phyloP scores from a whole-genome alignment of 345 rosid species.

The Crucihimalaya himalaica region DNA sequence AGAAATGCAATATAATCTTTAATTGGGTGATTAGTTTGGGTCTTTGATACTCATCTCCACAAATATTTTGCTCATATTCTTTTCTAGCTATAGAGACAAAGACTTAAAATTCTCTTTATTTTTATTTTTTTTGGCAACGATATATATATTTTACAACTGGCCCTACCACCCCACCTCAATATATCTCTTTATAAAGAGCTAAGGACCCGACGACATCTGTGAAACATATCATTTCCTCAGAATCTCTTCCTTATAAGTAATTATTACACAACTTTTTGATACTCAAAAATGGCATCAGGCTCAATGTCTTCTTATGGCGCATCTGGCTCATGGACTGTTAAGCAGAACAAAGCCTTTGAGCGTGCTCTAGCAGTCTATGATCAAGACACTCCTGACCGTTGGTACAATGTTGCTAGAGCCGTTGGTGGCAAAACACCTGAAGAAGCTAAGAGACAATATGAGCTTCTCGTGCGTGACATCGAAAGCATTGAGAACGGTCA shows the following conservation, averaged over 20 bases:
- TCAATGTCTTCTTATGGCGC: conserved; percentile 79
- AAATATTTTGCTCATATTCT: conserved; percentile 23
- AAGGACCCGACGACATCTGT: not conserved
- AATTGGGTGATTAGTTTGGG: conserved; percentile 36
- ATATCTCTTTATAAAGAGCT: not conserved
- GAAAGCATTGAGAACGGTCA: conserved; percentile 76
- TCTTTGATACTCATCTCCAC: conserved; percentile 51
- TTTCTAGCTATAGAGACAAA: conserved; percentile 50
- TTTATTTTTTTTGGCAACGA: conserved; percentile 45
- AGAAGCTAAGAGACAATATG: conserved; percentile 84
- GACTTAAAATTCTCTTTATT: conserved; percentile 51
- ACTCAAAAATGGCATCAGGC: conserved; percentile 61
- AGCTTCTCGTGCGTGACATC: conserved; percentile 70
- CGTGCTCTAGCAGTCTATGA: conserved; percentile 87
- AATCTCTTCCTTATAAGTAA: conserved; percentile 15
- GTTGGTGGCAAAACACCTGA: conserved; percentile 88
- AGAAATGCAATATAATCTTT: conserved; percentile 10
- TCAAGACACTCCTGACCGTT: conserved; percentile 95
- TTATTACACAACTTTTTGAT: not conserved
- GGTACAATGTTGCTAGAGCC: conserved; percentile 89
- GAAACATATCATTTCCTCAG: not conserved
- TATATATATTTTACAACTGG: conserved; percentile 51
- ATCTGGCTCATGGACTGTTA: conserved; percentile 62
- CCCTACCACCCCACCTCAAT: conserved; percentile 47
- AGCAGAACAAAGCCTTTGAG: conserved; percentile 97